Evolutionary conservation across 2,329 filamentous ascomycete genomes (phyloP), one percentile per base, ranked within the genome.

Genomic region (Fusarium sp.): DNA sequence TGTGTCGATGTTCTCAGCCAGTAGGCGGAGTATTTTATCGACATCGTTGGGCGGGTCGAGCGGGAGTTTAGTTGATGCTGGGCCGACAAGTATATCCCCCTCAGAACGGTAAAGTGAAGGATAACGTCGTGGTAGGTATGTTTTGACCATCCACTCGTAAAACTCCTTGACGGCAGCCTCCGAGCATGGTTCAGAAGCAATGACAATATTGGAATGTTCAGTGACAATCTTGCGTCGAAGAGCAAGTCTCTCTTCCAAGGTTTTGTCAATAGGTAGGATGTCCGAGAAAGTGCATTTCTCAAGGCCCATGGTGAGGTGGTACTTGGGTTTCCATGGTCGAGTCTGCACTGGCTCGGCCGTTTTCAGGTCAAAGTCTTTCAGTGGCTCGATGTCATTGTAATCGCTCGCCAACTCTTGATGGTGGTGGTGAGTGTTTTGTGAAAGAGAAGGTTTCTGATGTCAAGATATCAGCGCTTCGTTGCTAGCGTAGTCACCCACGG

Each of bases 1-100:
- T 29, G 19, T 3, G 8, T 54, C 51, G 3, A 41, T 4, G 15
- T 23, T 54, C 21, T 54, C 35, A 2, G 33, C 35, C 8, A 41
- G 23, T 0, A 54, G 25, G 8, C 4, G 15, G 1, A 54, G 15
- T 18, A 31, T 3, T 1, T 0, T 3, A 4, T 23, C 4, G 3
- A 23, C 51, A 3, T 41, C 33, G 7, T 10, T 8, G 1, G 35
- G 51, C 15, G 51, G 35, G 4, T 41, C 9, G 7, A 54, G 21
- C 2, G 35, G 35, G 10, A 54, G 25, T 1, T 3, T 0, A 0
- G 35, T 54, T 10, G 25, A 41, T 19, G 21, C 51, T 29, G 35
- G 51, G 2, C 51, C 25, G 8, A 41, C 11, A 14, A 54, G 15
- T 2, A n/a, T 6, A 1, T 14, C 10, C 0, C 3, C 35, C 10